Evolutionary conservation across 257 asterid genomes (phyloP).

Genomic region (Parsonsia alboflavescens): DNA sequence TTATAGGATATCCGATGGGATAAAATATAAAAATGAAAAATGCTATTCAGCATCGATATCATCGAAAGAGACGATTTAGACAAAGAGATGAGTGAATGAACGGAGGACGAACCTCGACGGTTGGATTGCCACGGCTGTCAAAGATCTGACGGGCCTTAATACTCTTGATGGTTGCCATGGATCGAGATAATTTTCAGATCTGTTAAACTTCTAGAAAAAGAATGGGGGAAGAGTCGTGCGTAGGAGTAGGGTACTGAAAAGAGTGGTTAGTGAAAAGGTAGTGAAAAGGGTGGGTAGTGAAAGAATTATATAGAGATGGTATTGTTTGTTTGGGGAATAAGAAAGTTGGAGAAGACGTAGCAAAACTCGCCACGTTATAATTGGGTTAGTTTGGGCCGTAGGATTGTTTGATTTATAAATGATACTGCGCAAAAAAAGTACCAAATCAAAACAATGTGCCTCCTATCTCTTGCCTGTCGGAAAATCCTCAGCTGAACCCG

Average conservation of each 20-base stretch:
- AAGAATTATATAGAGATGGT: background rate
- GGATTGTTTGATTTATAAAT: constrained; percentile 30
- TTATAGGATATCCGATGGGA: background rate
- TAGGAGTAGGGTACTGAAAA: background rate
- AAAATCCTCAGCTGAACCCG: background rate
- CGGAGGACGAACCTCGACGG: constrained; percentile 59
- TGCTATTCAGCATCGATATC: background rate
- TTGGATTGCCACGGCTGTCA: constrained; percentile 88
- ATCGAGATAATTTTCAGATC: constrained; percentile 12
- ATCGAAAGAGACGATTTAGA: background rate
- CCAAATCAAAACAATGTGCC: background rate
- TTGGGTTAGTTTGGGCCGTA: constrained; percentile 42
- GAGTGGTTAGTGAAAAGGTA: background rate
- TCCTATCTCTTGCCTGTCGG: constrained; percentile 1
- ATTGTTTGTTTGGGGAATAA: constrained; percentile 3
- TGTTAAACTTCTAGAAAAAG: background rate
- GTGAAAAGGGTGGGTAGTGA: background rate
- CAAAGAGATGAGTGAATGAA: background rate
- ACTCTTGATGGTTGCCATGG: constrained; percentile 58
- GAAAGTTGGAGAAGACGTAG: background rate
- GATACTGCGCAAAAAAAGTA: constrained; percentile 27
- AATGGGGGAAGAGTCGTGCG: background rate
- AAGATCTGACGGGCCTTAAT: constrained; percentile 82
- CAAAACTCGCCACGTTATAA: constrained; percentile 20
- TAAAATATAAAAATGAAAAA: background rate